These are phyloP conservation scores for Rhodotorula sp. DNA, from an alignment of 1,284 basidiomycete species.

Conservation along the genomic window DNA sequence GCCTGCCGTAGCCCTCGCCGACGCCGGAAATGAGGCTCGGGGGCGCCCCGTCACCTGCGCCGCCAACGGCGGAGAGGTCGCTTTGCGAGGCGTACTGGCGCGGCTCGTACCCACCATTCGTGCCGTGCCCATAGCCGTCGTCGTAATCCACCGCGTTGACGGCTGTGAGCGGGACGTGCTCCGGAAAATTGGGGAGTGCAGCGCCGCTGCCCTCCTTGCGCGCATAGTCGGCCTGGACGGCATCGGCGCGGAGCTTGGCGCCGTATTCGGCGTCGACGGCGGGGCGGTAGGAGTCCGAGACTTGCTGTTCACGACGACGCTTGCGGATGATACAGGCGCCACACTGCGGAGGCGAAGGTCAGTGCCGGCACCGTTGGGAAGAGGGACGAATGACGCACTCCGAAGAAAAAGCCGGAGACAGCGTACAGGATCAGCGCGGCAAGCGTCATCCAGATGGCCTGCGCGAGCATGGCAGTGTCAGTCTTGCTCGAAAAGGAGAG, in stretches of 20 bases:
- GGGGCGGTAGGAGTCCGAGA: slow-evolving; percentile 29
- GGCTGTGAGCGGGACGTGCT: slow-evolving; percentile 1
- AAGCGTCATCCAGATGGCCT: slow-evolving; percentile 45
- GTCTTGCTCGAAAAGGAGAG: too few species aligned
- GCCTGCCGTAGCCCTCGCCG: slow-evolving; percentile 37
- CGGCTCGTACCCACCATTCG: not conserved
- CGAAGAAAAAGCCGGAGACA: slow-evolving; percentile 45
- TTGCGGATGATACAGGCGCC: slow-evolving; percentile 36
- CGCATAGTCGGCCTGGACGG: not conserved
- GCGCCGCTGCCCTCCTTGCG: slow-evolving; percentile 13
- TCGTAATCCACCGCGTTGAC: not conserved
- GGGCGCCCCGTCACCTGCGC: not conserved
- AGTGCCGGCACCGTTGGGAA: not conserved
- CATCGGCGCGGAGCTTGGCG: slow-evolving; percentile 24
- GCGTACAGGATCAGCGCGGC: slow-evolving; percentile 39
- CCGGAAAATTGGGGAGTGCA: slow-evolving; percentile 21
- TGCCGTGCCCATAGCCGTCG: not conserved
- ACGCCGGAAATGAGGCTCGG: slow-evolving; percentile 34
- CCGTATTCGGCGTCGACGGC: slow-evolving; percentile 22
- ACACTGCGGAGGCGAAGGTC: slow-evolving; percentile 11
- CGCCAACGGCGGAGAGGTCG: not conserved
- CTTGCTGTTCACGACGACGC: slow-evolving; percentile 19
- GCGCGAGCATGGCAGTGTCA: not conserved
- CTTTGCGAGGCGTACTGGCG: not conserved
- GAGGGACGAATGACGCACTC: slow-evolving; percentile 19